A percentile compares a stretch with the other conserved stretches of the same genome.
phyloP scores from a whole-genome alignment of 176 grass and related monocot genomes.

The Musa troglodytarum region DNA sequence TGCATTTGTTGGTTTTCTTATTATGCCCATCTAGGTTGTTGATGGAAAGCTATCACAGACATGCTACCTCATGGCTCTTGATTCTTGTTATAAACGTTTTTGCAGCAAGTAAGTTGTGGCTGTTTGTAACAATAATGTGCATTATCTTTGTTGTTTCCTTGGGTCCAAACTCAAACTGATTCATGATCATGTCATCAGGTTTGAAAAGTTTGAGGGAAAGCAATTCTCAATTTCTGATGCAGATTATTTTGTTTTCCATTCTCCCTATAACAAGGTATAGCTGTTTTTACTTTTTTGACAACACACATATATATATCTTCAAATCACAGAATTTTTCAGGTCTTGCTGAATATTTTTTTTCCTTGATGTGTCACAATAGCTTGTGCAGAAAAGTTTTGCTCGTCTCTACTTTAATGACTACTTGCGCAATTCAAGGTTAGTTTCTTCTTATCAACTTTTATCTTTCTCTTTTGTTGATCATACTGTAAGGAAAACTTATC shows the following conservation, averaged over 20 bases:
- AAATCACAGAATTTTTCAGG: slow-evolving; percentile 8
- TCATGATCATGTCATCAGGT: slow-evolving; percentile 39
- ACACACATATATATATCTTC: not conserved
- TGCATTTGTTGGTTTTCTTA: not conserved
- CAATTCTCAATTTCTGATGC: slow-evolving; percentile 74
- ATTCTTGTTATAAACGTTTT: slow-evolving; percentile 67
- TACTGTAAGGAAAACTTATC: not conserved
- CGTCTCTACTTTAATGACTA: slow-evolving; percentile 84
- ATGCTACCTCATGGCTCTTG: slow-evolving; percentile 86
- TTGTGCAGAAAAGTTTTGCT: slow-evolving; percentile 95
- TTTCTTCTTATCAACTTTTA: not conserved
- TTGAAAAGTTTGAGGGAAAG: slow-evolving; percentile 61
- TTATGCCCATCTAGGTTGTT: slow-evolving; percentile 53
- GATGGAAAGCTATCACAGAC: slow-evolving; percentile 97
- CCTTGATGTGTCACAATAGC: slow-evolving; percentile 33
- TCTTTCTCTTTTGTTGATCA: not conserved
- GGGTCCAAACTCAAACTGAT: slow-evolving; percentile 2
- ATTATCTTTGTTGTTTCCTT: slow-evolving; percentile 15
- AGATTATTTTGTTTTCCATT: slow-evolving; percentile 94
- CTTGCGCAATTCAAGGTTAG: slow-evolving; percentile 71
- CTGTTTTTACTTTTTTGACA: not conserved
- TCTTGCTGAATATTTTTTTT: slow-evolving; percentile 2
- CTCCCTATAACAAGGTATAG: slow-evolving; percentile 94
- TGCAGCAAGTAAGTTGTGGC: slow-evolving; percentile 59
- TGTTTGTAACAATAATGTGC: not conserved